phyloP scores from a whole-genome alignment of 768 basidiomycete species.

The Epithele typhae region DNA sequence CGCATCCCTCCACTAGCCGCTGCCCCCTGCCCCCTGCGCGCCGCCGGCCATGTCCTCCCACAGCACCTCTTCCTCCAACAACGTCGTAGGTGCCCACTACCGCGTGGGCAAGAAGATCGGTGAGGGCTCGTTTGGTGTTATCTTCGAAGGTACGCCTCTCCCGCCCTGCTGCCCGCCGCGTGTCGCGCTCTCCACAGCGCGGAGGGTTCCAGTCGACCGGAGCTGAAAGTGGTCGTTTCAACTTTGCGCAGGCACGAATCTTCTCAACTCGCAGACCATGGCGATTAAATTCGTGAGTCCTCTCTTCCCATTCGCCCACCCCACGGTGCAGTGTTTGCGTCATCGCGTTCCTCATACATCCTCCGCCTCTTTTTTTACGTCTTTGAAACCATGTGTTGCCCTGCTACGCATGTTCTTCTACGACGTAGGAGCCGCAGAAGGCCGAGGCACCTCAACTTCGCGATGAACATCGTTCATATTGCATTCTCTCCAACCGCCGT shows the following conservation, averaged over 20 bases:
- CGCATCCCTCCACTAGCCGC: slow-evolving; percentile 7
- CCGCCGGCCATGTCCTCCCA: slow-evolving; percentile 27
- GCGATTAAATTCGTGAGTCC: slow-evolving; percentile 98
- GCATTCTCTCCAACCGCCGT: slow-evolving; percentile 88
- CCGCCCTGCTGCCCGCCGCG: too few species aligned
- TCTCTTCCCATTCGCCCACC: slow-evolving; percentile 12
- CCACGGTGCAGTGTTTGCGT: too few species aligned
- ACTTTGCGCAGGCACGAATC: slow-evolving; percentile 72
- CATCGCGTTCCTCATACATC: neutral
- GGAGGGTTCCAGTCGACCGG: too few species aligned
- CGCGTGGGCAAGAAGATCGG: slow-evolving; percentile 99
- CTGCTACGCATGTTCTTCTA: too few species aligned
- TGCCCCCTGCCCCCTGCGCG: slow-evolving; percentile 9
- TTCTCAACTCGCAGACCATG: slow-evolving; percentile 97
- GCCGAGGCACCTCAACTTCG: slow-evolving; percentile 97
- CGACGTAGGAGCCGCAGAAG: slow-evolving; percentile 83
- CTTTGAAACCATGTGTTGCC: too few species aligned
- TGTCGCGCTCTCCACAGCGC: too few species aligned
- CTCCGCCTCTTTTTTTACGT: neutral
- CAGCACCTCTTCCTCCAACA: slow-evolving; percentile 58
- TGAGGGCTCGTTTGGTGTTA: slow-evolving; percentile 97
- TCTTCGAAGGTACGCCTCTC: slow-evolving; percentile 69
- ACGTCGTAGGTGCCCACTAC: slow-evolving; percentile 92
- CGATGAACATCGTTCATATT: slow-evolving; percentile 97
- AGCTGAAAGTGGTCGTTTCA: neutral